These are phyloP conservation scores for Sinapis alba DNA, from an alignment of 441 rosid species.

Conservation along the genomic window DNA sequence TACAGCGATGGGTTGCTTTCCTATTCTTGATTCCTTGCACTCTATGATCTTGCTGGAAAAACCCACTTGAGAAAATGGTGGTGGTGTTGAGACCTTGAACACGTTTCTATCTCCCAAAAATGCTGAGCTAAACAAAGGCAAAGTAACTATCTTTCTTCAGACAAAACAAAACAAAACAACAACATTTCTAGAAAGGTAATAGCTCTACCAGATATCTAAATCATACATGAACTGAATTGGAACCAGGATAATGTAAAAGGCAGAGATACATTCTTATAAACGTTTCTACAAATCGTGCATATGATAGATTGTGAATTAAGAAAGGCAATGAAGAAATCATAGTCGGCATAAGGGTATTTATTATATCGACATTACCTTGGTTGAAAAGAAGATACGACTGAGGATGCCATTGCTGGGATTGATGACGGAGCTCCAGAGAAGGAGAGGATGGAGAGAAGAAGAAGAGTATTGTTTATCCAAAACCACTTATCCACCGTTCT, in stretches of 20 bases:
- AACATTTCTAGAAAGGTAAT: background rate
- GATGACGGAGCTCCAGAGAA: constrained; percentile 36
- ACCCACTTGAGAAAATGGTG: constrained; percentile 45
- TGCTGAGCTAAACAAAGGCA: constrained; percentile 49
- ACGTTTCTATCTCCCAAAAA: constrained; percentile 66
- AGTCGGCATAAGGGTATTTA: background rate
- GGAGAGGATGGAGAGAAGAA: constrained; percentile 19
- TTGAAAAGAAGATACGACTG: constrained; percentile 57
- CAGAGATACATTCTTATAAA: background rate
- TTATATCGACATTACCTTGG: constrained; percentile 47
- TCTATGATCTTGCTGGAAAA: constrained; percentile 54
- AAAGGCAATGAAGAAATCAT: background rate
- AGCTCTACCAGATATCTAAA: constrained; percentile 3
- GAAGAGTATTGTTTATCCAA: constrained; percentile 32
- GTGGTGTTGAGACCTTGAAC: constrained; percentile 42
- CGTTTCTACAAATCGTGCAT: background rate
- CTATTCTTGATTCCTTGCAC: constrained; percentile 92
- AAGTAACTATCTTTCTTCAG: background rate
- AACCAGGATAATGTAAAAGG: background rate
- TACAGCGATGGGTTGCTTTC: constrained; percentile 79
- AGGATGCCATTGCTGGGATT: constrained; percentile 60
- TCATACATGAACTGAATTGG: background rate
- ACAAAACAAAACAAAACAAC: background rate
- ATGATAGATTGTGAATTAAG: background rate
- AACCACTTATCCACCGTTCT: constrained; percentile 17